Evolutionary conservation across 2,329 filamentous ascomycete genomes (phyloP).

Genomic region (Talaromyces marneffei): DNA sequence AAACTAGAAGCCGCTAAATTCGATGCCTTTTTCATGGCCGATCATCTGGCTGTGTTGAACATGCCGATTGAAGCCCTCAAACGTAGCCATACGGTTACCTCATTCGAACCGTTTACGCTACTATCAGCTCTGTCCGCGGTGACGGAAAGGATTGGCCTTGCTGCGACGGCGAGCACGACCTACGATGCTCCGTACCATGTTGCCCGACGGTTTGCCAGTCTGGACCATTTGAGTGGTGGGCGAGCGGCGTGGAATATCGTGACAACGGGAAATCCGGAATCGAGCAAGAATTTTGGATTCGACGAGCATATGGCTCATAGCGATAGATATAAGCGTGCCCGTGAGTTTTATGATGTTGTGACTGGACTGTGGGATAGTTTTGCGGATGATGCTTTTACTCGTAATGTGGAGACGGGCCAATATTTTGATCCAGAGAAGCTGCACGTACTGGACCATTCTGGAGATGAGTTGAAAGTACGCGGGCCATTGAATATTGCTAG

Average conservation of each 20-base stretch:
- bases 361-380: conserved; percentile 52
- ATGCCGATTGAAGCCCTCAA: conserved; percentile 54
- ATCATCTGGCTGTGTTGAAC: conserved; percentile 51
- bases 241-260: conserved; percentile 53
- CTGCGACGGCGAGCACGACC: conserved; percentile 49
- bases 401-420: conserved; percentile 44
- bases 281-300: conserved; percentile 48
- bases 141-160: conserved; percentile 47
- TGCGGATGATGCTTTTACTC: conserved; percentile 51
- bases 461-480: conserved; percentile 43
- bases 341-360: conserved; percentile 51
- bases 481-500: conserved; percentile 50
- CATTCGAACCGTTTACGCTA: conserved; percentile 52
- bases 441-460: conserved; percentile 49
- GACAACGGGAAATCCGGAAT: conserved; percentile 49
- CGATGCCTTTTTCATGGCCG: conserved; percentile 54
- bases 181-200: conserved; percentile 51
- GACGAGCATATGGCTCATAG: conserved; percentile 48
- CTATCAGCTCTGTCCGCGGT: conserved; percentile 47
- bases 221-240: conserved; percentile 47
- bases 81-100: conserved; percentile 54
- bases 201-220: conserved; percentile 48
- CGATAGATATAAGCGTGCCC: conserved; percentile 47
- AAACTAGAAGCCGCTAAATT: conserved; percentile 52
- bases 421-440: conserved; percentile 50